Percentiles rank a stretch among this genome's conserved stretches.
Evolutionary conservation across 108 stramenopile genomes (phyloP).

Genomic region (Cyclotella kingstonii): DNA sequence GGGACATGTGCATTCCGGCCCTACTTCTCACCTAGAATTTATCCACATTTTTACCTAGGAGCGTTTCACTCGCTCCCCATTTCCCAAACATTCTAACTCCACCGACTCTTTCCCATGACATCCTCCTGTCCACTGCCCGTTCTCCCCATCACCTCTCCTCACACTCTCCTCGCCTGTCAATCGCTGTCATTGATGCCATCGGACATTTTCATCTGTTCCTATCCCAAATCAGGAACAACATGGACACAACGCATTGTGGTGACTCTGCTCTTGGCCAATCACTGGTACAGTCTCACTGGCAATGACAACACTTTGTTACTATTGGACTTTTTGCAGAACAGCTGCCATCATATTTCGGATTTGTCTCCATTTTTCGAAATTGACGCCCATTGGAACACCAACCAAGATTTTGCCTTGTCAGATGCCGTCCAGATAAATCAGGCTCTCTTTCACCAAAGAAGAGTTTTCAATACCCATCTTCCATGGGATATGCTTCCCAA

Average conservation of each 20-base stretch:
- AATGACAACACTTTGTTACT: not conserved
- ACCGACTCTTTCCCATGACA: too few species aligned
- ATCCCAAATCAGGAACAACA: conserved; percentile 74
- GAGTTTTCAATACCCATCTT: conserved; percentile 77
- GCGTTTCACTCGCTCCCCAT: too few species aligned
- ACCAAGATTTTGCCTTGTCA: conserved; percentile 3
- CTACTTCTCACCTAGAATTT: too few species aligned
- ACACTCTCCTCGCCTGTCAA: conserved; percentile 46
- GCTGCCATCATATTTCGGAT: conserved; percentile 56
- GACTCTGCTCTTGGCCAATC: conserved; percentile 42
- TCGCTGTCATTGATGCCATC: conserved; percentile 18
- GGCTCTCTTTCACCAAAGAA: conserved; percentile 21
- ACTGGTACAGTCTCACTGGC: not conserved
- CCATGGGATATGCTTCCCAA: conserved; percentile 63
- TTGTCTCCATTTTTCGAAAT: conserved; percentile 73
- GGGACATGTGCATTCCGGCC: too few species aligned
- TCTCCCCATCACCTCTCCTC: conserved; percentile 51
- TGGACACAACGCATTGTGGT: conserved; percentile 75
- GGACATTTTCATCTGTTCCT: conserved; percentile 63
- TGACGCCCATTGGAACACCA: conserved; percentile 55
- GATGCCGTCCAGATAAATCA: conserved; percentile 23
- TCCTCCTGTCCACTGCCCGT: conserved; percentile 43
- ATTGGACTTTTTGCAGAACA: too few species aligned
- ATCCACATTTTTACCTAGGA: too few species aligned
- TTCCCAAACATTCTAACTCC: too few species aligned